Base-by-base conservation (phyloP, 805 yeast species). In the Starmerella kuoi region DNA sequence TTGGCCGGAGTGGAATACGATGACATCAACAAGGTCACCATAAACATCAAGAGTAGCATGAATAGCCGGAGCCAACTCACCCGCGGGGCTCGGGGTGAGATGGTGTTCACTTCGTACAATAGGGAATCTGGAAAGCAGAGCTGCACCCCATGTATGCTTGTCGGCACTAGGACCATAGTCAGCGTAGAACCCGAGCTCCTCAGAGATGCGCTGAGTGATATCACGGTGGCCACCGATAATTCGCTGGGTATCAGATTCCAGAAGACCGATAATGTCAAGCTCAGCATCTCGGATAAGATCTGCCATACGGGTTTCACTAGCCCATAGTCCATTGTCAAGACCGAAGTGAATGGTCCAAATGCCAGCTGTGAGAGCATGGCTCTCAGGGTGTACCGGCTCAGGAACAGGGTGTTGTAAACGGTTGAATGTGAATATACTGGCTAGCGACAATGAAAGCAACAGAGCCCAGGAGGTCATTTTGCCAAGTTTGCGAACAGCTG, bases 311-410 rank as follows among this genome's bases (percentile, higher is more conserved):
- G 74, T 77, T 62, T 91, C 96, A 50, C 86, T 75, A 0, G 94
- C 88, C 98, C 98, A 91, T 91, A 91, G 80, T 58, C 86, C 95
- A 61, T 91, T 91, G 60, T 91, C 98, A 38, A 91, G 70, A 20
- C 96, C 98, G 59, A 91, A 91, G 64, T 91, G 98, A 50, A 91
- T 79, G 19, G 97, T 88, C 98, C 98, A 91, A 47, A 91, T 87
- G 59, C 97, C 98, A 2, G 96, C 87, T 1, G 95, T 86, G 54
- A 91, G 73, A 4, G 83, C 60, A 51, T 77, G 73, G 6, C 69
- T 72, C n/a, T 69, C 69, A 12, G 85, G 77, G 53, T 77, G 80
- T 53, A 73, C 71, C 9, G 91, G 86, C 41, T 61, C 60, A 12
- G 87, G 86, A 25, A 75, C 76, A 14, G 62, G 64, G 44, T 75